These are phyloP conservation scores for Schizochytrium sp. DNA, from an alignment of 108 stramenopile genomes.

Conservation along the genomic window DNA sequence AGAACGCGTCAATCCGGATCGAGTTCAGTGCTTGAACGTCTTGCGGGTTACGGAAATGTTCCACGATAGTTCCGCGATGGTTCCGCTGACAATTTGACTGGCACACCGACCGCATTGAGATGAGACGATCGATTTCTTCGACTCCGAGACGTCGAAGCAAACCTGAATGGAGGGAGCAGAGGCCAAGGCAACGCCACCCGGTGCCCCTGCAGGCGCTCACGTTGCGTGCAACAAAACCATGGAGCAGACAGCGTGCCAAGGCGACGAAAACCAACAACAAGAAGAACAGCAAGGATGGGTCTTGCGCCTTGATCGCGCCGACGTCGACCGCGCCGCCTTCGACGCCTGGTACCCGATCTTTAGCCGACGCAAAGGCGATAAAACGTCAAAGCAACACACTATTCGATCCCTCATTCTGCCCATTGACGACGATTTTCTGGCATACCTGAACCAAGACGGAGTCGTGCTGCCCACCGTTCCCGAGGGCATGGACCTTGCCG, in stretches of 20 bases:
- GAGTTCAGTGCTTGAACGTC: too few species aligned
- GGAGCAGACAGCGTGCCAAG: not conserved
- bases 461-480: slow-evolving; percentile 65
- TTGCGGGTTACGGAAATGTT: too few species aligned
- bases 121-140: too few species aligned
- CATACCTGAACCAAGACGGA: slow-evolving; percentile 69
- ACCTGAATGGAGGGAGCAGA: too few species aligned
- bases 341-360: not conserved
- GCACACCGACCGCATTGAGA: too few species aligned
- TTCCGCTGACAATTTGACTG: too few species aligned
- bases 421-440: slow-evolving; percentile 49
- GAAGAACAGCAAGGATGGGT: not conserved
- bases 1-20: too few species aligned
- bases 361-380: not conserved
- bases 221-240: not conserved
- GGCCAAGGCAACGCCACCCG: too few species aligned
- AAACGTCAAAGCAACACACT: slow-evolving; percentile 18
- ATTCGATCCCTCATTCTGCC: slow-evolving; percentile 21
- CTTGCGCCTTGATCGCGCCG: not conserved
- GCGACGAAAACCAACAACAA: not conserved
- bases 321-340: not conserved
- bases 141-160: too few species aligned
- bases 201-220: too few species aligned
- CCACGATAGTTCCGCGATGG: too few species aligned
- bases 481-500: slow-evolving; percentile 29